Conservation (phyloP, 805 yeast genomes). For the Ogataea salicorniae region DNA sequence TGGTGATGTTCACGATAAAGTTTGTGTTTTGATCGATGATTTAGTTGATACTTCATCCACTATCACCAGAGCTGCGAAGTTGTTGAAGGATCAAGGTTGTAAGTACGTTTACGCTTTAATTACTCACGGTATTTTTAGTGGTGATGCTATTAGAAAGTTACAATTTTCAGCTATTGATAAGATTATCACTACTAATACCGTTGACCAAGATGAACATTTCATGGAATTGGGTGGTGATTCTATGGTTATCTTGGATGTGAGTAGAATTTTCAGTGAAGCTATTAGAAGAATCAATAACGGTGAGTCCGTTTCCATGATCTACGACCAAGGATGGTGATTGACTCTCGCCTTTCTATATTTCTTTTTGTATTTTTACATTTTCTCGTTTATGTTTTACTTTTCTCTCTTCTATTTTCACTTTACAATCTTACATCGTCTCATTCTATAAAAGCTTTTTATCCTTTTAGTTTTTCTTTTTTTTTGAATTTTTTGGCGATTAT, state of each 20-base stretch:
- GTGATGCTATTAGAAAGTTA: conserved; percentile 79
- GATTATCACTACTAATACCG: conserved; percentile 83
- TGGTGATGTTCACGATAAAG: conserved; percentile 84
- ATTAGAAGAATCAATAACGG: conserved; percentile 96
- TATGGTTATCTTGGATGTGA: conserved; percentile 76
- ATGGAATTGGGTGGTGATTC: conserved; percentile 48
- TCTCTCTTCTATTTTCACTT: no score
- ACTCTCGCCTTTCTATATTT: not conserved
- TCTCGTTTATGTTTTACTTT: no score
- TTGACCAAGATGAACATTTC: conserved; percentile 69
- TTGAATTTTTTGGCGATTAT: no score
- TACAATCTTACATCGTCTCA: no score
- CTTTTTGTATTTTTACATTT: not conserved
- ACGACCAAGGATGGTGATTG: conserved; percentile 68
- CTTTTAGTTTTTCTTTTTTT: no score
- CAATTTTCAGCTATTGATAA: conserved; percentile 69
- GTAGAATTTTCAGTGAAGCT: conserved; percentile 87
- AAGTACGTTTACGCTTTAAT: conserved; percentile 77
- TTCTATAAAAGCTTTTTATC: no score
- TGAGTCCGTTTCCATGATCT: conserved; percentile 89
- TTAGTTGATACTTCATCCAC: conserved; percentile 92
- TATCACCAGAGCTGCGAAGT: conserved; percentile 84
- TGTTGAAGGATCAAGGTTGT: conserved; percentile 92
- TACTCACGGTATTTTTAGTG: conserved; percentile 91
- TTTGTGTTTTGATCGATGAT: conserved; percentile 90